Base-by-base conservation (phyloP, 108 stramenopile species). In the Pseudonitzschia delicatissima region DNA sequence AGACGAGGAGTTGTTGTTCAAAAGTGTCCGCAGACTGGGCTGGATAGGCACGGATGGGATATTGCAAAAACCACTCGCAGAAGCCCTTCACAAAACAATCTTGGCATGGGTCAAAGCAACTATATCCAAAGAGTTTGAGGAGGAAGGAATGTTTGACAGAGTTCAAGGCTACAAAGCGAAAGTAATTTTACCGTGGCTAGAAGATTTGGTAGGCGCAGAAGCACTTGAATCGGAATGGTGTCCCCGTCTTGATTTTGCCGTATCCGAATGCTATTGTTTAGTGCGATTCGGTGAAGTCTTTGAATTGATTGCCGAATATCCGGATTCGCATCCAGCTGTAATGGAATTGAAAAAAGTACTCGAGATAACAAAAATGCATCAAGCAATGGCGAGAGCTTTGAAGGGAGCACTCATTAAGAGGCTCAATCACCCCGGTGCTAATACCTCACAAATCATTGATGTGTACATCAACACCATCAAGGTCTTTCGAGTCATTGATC, bases 401-500 rank as follows among this genome's bases (percentile, higher is more conserved):
- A 64, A 74, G 28, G 45, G 62, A 17, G 76, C 76, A n/a, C 71
- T 98, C 59, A 57, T 77, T 20, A 67, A 77, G 15, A 78, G 98
- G n/a, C 71, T 98, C 63, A 74, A 96, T 28, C 98, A 98, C 83
- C 90, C 94, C 0, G 98, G 98, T 32, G 98, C 96, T 2, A 88
- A 89, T 57, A 98, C 98, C 5, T 62, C 81, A 7, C 95, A 97
- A 71, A 96, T 99, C 47, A 92, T 99, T 62, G 94, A 97, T 67
- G 92, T 97, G 5, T 99, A 99, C 69, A 95, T 97, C 47, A 81
- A 80, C 51, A 95, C 93, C 33, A 98, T 99, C 67, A 91, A 93
- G 64, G 73, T 90, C 4, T 53, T 96, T 26, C 86, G 95, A 28
- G 77, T 82, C 40, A 71, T 96, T 57, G 95, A 96, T 75, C 85